Evolutionary conservation across 2,329 filamentous ascomycete species (phyloP).

Genomic region (Xylaria arbuscula): DNA sequence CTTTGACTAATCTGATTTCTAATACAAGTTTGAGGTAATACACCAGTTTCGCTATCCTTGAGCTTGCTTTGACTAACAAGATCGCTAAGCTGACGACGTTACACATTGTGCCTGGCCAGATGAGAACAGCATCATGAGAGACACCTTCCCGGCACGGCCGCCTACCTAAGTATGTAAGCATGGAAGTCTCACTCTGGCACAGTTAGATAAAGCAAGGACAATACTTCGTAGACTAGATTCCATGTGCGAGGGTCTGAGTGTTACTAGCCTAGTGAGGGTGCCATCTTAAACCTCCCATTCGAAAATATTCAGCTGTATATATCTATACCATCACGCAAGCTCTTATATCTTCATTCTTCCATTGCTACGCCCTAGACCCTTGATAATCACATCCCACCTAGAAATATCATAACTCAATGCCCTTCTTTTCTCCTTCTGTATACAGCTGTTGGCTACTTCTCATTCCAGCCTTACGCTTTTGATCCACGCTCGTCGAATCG

Average conservation of each 20-base stretch:
- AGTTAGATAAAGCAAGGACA: slow-evolving; percentile 28
- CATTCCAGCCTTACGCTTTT: slow-evolving; percentile 42
- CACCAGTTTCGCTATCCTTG: not conserved
- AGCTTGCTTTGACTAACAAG: not conserved
- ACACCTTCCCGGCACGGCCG: not conserved
- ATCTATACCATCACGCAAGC: slow-evolving; percentile 7
- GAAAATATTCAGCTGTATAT: slow-evolving; percentile 7
- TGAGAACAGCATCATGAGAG: not conserved
- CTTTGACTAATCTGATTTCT: not conserved
- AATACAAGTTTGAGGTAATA: not conserved
- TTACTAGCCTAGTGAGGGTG: too few relatives aligned
- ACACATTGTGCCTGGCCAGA: slow-evolving; percentile 1
- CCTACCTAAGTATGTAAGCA: not conserved
- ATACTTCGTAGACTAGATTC: not conserved
- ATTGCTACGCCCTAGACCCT: slow-evolving; percentile 20
- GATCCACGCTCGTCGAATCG: slow-evolving; percentile 36
- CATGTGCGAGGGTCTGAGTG: too few relatives aligned
- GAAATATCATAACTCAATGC: not conserved
- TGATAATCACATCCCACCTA: slow-evolving; percentile 7
- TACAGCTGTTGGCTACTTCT: slow-evolving; percentile 15
- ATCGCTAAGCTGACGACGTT: not conserved
- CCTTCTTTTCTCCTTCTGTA: not conserved
- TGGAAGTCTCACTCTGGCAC: slow-evolving; percentile 32
- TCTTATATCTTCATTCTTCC: not conserved
- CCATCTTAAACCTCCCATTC: slow-evolving; percentile 11